phyloP scores from a whole-genome alignment of 306 rosid species.

The Cicer arietinum region DNA sequence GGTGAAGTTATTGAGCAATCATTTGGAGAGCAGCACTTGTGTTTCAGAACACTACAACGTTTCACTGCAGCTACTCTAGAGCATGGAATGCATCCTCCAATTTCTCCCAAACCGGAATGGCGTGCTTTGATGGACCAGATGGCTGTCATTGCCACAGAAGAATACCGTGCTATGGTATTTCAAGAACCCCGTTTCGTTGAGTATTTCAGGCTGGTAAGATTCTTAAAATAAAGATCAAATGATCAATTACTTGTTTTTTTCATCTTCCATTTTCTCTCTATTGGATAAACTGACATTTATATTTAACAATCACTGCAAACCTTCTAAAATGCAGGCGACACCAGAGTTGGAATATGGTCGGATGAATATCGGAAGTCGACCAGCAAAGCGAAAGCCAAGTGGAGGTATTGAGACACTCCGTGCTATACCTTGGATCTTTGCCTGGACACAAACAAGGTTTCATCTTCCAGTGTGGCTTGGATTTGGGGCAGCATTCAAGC shows the following conservation, averaged over 20 bases:
- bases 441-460: conserved; percentile 68
- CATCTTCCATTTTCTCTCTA: not conserved
- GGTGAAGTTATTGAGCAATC: too few species aligned
- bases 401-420: conserved; percentile 95
- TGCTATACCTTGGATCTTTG: conserved; percentile 98
- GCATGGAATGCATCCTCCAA: conserved; percentile 81
- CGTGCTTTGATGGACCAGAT: conserved; percentile 83
- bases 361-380: conserved; percentile 96
- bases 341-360: conserved; percentile 97
- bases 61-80: conserved; percentile 90
- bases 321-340: conserved; percentile 69
- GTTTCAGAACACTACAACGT: conserved; percentile 41
- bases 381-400: conserved; percentile 89
- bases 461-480: conserved; percentile 99
- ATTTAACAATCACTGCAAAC: conserved; percentile 14
- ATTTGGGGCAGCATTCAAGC: conserved; percentile 79
- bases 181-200: conserved; percentile 87
- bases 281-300: not conserved
- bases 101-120: conserved; percentile 91
- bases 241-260: not conserved
- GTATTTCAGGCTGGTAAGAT: conserved; percentile 87
- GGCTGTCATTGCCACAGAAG: conserved; percentile 89
- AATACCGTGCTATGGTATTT: conserved; percentile 86
- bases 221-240: not conserved
- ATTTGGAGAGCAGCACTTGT: too few species aligned